Conservation (phyloP, 2,329 filamentous ascomycete species). For the Hymenoscyphus fraxineus region DNA sequence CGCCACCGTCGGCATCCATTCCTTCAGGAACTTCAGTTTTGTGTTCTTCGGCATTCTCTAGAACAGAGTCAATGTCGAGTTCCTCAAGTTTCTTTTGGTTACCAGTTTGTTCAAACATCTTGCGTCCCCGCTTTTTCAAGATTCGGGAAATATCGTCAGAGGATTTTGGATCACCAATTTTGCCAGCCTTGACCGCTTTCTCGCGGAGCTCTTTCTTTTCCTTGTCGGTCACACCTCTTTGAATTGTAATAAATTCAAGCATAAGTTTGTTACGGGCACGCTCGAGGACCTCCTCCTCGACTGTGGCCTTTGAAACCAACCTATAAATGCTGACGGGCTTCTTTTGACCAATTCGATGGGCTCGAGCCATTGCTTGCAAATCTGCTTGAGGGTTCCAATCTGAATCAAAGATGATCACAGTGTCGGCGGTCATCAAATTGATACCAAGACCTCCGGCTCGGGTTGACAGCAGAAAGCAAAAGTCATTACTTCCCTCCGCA, state of each 20-base stretch:
- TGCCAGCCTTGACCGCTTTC: constrained; percentile 76
- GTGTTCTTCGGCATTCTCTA: constrained; percentile 95
- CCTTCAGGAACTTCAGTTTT: constrained; percentile 94
- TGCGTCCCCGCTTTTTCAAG: constrained; percentile 95
- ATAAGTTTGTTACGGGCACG: constrained; percentile 95
- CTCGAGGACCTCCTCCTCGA: constrained; percentile 96
- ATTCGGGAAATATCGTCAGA: constrained; percentile 95
- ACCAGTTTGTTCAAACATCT: constrained; percentile 96
- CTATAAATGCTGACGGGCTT: constrained; percentile 95
- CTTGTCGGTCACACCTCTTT: constrained; percentile 93
- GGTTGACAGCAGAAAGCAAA: constrained; percentile 93
- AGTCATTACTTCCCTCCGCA: constrained; percentile 90
- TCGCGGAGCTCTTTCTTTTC: constrained; percentile 71
- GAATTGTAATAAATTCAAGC: constrained; percentile 95
- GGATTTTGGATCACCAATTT: constrained; percentile 77
- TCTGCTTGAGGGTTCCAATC: constrained; percentile 99
- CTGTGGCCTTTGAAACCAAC: constrained; percentile 94
- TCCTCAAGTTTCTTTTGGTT: constrained; percentile 97
- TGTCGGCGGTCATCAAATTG: constrained; percentile 98
- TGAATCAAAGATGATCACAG: constrained; percentile 95
- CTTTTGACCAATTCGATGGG: constrained; percentile 95
- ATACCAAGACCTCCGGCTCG: constrained; percentile 96
- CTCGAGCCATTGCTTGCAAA: constrained; percentile 95
- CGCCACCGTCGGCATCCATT: constrained; percentile 91
- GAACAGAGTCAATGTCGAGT: constrained; percentile 93